Percentiles rank a stretch among this genome's conserved stretches.
Conservation (phyloP, 768 basidiomycete species). For the Sutorius australiensis region DNA sequence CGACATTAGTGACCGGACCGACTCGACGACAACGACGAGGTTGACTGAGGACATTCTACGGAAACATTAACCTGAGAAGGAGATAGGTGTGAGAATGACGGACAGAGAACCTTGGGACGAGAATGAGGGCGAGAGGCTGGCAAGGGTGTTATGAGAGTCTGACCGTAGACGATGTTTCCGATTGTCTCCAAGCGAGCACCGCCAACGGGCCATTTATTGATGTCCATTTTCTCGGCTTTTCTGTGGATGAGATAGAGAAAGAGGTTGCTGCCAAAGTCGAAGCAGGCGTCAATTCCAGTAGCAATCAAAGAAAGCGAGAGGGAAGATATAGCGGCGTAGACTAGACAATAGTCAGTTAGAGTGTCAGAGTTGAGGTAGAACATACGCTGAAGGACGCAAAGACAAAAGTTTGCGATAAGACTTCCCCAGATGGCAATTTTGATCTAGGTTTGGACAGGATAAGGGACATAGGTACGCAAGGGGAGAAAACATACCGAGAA, state of each 20-base stretch:
- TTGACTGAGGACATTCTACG: slow-evolving; percentile 88
- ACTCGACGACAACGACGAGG: slow-evolving; percentile 86
- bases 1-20: slow-evolving; percentile 64
- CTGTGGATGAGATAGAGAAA: slow-evolving; percentile 77
- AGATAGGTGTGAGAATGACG: neutral
- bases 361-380: neutral
- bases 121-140: slow-evolving; percentile 1
- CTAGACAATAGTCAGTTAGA: slow-evolving; percentile 34
- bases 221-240: slow-evolving; percentile 66
- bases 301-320: slow-evolving; percentile 83
- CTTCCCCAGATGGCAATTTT: slow-evolving; percentile 86
- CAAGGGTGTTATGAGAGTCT: neutral
- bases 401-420: slow-evolving; percentile 67
- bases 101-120: slow-evolving; percentile 45
- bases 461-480: neutral
- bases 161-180: slow-evolving; percentile 84
- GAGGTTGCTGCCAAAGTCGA: slow-evolving; percentile 80
- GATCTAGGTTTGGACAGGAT: slow-evolving; percentile 45
- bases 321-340: slow-evolving; percentile 90
- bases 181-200: slow-evolving; percentile 89
- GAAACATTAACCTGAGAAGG: neutral
- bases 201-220: slow-evolving; percentile 88
- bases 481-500: slow-evolving; percentile 49
- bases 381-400: slow-evolving; percentile 70
- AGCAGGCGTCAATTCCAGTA: slow-evolving; percentile 84